These are phyloP conservation scores for Pythium insidiosum DNA, from an alignment of 352 stramenopile species.

Conservation along the genomic window DNA sequence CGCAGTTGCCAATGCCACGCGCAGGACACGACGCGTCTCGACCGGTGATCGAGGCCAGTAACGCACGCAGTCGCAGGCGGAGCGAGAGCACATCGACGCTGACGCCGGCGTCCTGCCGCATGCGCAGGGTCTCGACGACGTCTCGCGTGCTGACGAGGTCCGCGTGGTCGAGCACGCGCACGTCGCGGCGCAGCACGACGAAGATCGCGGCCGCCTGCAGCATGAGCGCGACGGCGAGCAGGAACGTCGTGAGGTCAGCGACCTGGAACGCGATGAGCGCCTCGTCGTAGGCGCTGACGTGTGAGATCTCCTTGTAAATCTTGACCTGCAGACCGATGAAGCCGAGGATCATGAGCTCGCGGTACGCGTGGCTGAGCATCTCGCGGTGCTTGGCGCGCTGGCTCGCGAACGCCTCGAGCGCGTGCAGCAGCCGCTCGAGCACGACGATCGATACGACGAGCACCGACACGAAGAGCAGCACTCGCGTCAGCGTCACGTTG, in stretches of 20 bases:
- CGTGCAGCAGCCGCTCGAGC: conserved; percentile 2
- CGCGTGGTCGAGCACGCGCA: too few species aligned
- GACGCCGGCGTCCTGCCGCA: background rate
- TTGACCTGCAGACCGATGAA: conserved; percentile 27
- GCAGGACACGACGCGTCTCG: too few species aligned
- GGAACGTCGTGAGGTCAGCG: conserved; percentile 17
- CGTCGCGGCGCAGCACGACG: too few species aligned
- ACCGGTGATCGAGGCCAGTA: too few species aligned
- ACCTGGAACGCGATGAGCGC: conserved; percentile 23
- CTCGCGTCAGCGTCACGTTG: conserved; percentile 3
- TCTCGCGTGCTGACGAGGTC: too few species aligned
- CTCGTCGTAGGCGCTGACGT: conserved; percentile 5
- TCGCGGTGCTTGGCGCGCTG: conserved; percentile 1
- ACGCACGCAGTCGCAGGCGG: too few species aligned
- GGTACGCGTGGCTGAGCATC: background rate
- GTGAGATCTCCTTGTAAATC: conserved; percentile 15
- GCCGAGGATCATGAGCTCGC: conserved; percentile 48
- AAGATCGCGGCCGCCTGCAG: too few species aligned
- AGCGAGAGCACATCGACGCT: background rate
- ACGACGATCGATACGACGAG: conserved; percentile 5
- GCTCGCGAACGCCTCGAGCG: background rate
- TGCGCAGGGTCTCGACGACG: too few species aligned
- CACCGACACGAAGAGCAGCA: conserved; percentile 9
- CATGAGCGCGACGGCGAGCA: too few species aligned
- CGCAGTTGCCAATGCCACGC: background rate